Evolutionary conservation across 2,329 filamentous ascomycete species (phyloP), one percentile per base, ranked within the genome.

Genomic region (Fusarium sp.): DNA sequence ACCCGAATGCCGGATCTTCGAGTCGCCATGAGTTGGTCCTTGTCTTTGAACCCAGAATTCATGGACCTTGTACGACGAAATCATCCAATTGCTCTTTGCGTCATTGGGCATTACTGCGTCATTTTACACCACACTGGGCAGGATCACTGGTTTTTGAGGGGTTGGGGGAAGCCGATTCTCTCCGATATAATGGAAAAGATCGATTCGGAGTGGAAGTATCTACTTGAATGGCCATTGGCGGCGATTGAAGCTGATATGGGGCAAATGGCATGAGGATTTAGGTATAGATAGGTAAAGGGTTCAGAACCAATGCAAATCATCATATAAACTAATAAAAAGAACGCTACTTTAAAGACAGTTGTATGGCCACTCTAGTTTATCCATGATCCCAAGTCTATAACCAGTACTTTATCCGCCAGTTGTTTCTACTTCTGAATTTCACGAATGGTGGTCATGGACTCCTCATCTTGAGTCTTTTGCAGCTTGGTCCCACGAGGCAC

Each of bases 31-130:
- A 77, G 64, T 8, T 75, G 67, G 50, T 62, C 70, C 4, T 47
- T 75, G 25, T 71, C 62, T 14, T 45, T 75, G 5, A 65, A 62
- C 2, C 35, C 66, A 11, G 64, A 69, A 6, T 76, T 76, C 4
- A 16, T 76, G 22, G 71, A 76, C 3, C 71, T 76, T 3, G 27
- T 73, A 2, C 62, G 62, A n/a, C 74, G 62, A 18, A 66, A 66
- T 7, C 67, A 76, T 14, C 66, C 74, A 11, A 6, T 69, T 20
- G 67, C 74, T 3, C 61, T 76, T 7, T 22, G 62, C 5, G 13
- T 76, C 20, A 42, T 76, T 13, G 67, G 71, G 1, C 67, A 76
- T 18, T 76, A 76, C 20, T 73, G 66, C 14, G 69, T 76, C 2
- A 29, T 74, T 10, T 25, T 76, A 25, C 57, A 76, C 9, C 45